A percentile compares a stretch with the other conserved stretches of the same genome.
These are phyloP conservation scores for Brassica juncea DNA, from an alignment of 345 rosid species.

Conservation along the genomic window DNA sequence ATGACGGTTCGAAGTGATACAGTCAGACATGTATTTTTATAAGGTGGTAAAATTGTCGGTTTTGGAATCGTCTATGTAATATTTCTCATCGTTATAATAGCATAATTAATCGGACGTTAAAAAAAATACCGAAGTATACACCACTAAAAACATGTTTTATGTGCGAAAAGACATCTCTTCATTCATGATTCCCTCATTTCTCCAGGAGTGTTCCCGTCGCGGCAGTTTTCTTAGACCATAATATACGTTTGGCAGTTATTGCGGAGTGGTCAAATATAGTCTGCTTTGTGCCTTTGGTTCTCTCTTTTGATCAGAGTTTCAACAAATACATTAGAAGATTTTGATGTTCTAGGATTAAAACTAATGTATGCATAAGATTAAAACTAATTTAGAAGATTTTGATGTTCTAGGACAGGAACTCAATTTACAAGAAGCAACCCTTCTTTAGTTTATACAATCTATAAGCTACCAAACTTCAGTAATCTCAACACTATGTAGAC, in stretches of 20 bases:
- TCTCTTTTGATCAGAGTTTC: background rate
- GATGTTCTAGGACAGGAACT: background rate
- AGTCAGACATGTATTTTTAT: too few relatives aligned
- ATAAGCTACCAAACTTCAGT: background rate
- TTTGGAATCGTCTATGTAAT: too few relatives aligned
- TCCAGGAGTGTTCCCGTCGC: background rate
- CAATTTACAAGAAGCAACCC: background rate
- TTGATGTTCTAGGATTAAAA: background rate
- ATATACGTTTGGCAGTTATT: background rate
- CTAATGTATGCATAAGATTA: too few relatives aligned
- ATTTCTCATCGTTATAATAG: too few relatives aligned
- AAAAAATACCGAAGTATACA: background rate
- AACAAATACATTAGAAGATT: background rate
- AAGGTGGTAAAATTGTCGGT: too few relatives aligned
- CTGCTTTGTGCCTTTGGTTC: background rate
- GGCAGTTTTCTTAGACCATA: background rate
- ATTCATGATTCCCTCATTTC: background rate
- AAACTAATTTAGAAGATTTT: too few relatives aligned
- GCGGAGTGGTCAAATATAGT: background rate
- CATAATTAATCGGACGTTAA: too few relatives aligned
- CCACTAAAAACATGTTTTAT: background rate
- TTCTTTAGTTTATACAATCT: background rate
- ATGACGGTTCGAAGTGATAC: too few relatives aligned
- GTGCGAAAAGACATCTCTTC: background rate
- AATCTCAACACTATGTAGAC: constrained; percentile 58